These are phyloP conservation scores for Leptodermis oblonga DNA, from an alignment of 257 asterid genomes.

Conservation along the genomic window DNA sequence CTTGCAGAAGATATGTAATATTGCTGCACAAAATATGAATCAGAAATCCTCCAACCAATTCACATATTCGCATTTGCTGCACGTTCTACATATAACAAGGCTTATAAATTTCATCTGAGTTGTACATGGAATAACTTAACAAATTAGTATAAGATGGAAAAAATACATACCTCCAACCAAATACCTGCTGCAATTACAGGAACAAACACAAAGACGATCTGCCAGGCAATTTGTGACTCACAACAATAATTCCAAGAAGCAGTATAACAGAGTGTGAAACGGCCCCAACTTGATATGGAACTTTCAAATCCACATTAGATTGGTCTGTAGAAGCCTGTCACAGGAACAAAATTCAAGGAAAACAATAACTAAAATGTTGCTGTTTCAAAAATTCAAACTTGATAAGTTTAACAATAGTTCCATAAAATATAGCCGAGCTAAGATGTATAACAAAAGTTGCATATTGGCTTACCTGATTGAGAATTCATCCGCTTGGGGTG, in stretches of 20 bases:
- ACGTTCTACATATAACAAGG: background rate
- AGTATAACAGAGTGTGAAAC: slow-evolving; percentile 65
- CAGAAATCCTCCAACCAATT: too few species aligned
- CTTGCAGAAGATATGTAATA: slow-evolving; percentile 34
- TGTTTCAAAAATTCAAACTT: too few species aligned
- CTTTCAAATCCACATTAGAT: slow-evolving; percentile 59
- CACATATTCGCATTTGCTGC: too few species aligned
- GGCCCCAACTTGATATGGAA: slow-evolving; percentile 46
- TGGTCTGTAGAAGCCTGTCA: slow-evolving; percentile 85
- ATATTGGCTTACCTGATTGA: slow-evolving; percentile 58
- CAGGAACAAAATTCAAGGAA: slow-evolving; percentile 16
- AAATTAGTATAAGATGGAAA: too few species aligned
- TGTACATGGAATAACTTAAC: too few species aligned
- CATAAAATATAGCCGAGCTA: too few species aligned
- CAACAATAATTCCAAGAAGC: slow-evolving; percentile 67
- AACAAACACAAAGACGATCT: slow-evolving; percentile 67
- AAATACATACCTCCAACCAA: slow-evolving; percentile 82
- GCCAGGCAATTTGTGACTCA: slow-evolving; percentile 89
- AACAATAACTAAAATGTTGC: background rate
- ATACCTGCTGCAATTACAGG: slow-evolving; percentile 65
- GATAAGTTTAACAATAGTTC: too few species aligned
- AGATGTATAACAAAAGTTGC: too few species aligned
- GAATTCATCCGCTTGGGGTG: slow-evolving; percentile 94
- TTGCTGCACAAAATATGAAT: too few species aligned
- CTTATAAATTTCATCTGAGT: too few species aligned